phyloP scores from a whole-genome alignment of 1,284 basidiomycete genomes.

The Ustilago lituana region DNA sequence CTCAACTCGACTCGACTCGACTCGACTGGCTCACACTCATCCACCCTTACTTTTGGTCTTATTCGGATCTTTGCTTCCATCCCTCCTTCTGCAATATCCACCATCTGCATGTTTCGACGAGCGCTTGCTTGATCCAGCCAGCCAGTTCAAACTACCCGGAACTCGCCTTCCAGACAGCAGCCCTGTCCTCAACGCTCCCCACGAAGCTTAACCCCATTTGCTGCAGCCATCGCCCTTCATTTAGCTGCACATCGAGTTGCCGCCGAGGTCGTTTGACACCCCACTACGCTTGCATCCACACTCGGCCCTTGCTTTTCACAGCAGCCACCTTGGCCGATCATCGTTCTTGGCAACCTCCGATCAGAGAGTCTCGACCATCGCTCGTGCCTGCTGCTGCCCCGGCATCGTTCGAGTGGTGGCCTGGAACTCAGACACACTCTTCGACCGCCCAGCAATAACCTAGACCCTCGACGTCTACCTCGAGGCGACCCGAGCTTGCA shows the following conservation, averaged over 20 bases:
- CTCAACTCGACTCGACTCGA: too few species aligned
- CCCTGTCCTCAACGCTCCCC: not conserved
- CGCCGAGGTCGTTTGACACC: conserved; percentile 1
- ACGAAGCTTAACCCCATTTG: too few species aligned
- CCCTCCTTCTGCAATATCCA: conserved; percentile 8
- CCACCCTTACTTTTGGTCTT: too few species aligned
- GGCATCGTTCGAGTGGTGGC: too few species aligned
- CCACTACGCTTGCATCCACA: too few species aligned
- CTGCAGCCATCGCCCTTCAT: too few species aligned
- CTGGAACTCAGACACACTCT: too few species aligned
- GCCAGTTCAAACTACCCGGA: conserved; percentile 1
- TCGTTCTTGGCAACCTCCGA: not conserved
- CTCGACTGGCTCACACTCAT: too few species aligned
- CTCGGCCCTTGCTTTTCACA: too few species aligned
- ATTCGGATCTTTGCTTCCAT: conserved; percentile 11
- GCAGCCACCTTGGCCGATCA: conserved; percentile 3
- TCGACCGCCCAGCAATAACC: too few species aligned
- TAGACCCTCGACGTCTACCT: not conserved
- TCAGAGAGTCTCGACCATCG: not conserved
- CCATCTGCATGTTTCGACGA: not conserved
- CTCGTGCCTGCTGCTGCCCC: too few species aligned
- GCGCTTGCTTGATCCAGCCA: not conserved
- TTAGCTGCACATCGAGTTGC: too few species aligned
- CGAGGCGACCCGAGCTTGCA: conserved; percentile 15
- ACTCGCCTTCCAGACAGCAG: conserved; percentile 1